Conservation (phyloP, 2,329 filamentous ascomycete species). For the Lecanicillium sp. region DNA sequence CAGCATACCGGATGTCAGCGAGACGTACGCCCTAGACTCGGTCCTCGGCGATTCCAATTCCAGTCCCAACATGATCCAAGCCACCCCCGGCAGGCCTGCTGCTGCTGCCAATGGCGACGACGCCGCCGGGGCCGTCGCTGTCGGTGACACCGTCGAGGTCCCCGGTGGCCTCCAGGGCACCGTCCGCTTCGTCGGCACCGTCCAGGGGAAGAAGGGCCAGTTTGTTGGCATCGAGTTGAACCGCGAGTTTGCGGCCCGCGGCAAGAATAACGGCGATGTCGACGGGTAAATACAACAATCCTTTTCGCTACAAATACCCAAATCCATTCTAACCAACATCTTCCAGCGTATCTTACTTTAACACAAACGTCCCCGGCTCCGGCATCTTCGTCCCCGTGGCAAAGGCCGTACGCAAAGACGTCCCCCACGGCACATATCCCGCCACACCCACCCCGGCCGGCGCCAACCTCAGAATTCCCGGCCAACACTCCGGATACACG, state of each 20-base stretch:
- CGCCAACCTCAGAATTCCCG: constrained; percentile 45
- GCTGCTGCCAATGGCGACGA: constrained; percentile 68
- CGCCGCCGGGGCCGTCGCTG: constrained; percentile 50
- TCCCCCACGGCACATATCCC: constrained; percentile 44
- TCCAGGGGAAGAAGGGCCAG: constrained; percentile 80
- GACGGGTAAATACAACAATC: constrained; percentile 62
- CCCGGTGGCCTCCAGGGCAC: constrained; percentile 88
- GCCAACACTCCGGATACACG: constrained; percentile 55
- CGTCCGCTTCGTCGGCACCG: constrained; percentile 80
- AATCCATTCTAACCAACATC: background rate
- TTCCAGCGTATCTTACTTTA: constrained; percentile 68
- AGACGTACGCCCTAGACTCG: constrained; percentile 55
- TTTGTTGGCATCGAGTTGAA: constrained; percentile 92
- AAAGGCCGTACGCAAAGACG: constrained; percentile 67
- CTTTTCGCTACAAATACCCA: too few relatives aligned
- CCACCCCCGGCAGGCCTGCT: constrained; percentile 47
- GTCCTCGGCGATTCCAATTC: constrained; percentile 33
- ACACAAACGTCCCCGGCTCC: constrained; percentile 67
- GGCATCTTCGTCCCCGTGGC: constrained; percentile 90
- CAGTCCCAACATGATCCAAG: constrained; percentile 46
- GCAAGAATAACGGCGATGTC: constrained; percentile 95
- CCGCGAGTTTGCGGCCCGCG: constrained; percentile 70
- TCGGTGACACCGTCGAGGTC: constrained; percentile 84
- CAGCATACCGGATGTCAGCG: constrained; percentile 60
- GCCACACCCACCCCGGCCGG: constrained; percentile 64